These are phyloP conservation scores for Penicillium glabrum DNA, from an alignment of 2,329 filamentous ascomycete species.

Conservation along the genomic window DNA sequence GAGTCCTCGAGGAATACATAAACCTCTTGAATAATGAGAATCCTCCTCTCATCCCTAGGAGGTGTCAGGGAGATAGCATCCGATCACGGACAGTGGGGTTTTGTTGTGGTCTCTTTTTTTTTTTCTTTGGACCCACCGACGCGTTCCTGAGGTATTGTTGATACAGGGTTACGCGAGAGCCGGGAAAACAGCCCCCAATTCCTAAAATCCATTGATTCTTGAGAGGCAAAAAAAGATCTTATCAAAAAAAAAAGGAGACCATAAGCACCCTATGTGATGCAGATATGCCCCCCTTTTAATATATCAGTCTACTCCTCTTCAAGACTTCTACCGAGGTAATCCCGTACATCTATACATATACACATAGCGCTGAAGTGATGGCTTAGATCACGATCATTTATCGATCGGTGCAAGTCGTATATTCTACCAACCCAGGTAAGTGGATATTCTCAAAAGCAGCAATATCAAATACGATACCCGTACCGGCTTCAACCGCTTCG, in stretches of 20 bases:
- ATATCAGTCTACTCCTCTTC: neutral
- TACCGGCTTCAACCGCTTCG: slow-evolving; percentile 4
- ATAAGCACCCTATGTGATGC: neutral
- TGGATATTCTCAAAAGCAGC: neutral
- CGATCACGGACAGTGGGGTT: slow-evolving; percentile 18
- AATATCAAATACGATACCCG: neutral
- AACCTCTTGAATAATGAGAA: neutral
- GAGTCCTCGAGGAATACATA: neutral
- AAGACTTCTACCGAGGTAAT: neutral
- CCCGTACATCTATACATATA: neutral
- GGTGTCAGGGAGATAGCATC: slow-evolving; percentile 21
- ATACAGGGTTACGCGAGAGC: slow-evolving; percentile 7
- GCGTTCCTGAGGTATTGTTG: slow-evolving; percentile 27
- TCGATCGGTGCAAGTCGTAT: neutral
- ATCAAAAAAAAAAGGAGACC: neutral
- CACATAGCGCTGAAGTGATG: no score
- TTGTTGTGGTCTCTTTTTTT: neutral
- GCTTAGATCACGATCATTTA: neutral
- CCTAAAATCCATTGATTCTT: neutral
- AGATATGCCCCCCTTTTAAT: neutral
- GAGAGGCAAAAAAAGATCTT: neutral
- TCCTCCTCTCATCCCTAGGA: neutral
- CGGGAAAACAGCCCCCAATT: neutral
- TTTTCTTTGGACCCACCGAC: slow-evolving; percentile 21
- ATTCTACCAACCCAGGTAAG: neutral